These are phyloP conservation scores for Hyphodiscus hymeniophilus DNA, from an alignment of 495 filamentous ascomycete species.

Conservation along the genomic window DNA sequence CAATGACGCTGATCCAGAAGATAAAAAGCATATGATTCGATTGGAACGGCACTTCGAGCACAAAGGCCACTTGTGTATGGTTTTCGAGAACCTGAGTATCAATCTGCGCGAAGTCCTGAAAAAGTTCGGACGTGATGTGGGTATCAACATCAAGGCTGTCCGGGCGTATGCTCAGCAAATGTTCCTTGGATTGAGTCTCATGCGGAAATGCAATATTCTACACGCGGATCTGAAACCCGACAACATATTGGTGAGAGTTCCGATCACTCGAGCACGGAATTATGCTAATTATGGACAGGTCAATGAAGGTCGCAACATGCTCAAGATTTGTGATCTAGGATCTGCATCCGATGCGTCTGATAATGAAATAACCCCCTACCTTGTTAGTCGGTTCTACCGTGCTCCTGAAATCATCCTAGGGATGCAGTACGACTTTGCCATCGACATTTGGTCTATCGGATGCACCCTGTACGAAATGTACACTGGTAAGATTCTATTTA, in stretches of 20 bases:
- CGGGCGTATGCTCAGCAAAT: constrained; percentile 88
- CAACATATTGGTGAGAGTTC: constrained; percentile 62
- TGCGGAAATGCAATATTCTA: constrained; percentile 86
- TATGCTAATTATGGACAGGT: constrained; percentile 27
- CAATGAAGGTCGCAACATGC: constrained; percentile 71
- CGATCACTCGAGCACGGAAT: constrained; percentile 27
- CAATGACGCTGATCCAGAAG: constrained; percentile 71
- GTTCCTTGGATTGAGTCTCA: constrained; percentile 75
- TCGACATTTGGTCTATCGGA: constrained; percentile 96
- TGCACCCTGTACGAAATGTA: constrained; percentile 96
- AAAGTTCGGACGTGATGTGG: constrained; percentile 90
- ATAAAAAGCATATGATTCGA: constrained; percentile 87
- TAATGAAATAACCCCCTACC: constrained; percentile 84
- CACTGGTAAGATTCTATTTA: constrained; percentile 95
- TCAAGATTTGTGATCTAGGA: constrained; percentile 94
- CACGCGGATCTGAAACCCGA: constrained; percentile 97
- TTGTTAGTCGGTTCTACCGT: constrained; percentile 94
- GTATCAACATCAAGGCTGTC: constrained; percentile 80
- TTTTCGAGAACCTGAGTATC: constrained; percentile 90
- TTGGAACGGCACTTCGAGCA: constrained; percentile 85
- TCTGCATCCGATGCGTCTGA: constrained; percentile 87
- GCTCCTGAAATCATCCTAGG: constrained; percentile 95
- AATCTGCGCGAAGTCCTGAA: constrained; percentile 94
- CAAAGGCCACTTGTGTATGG: constrained; percentile 91
- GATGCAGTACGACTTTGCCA: constrained; percentile 87